Evolutionary conservation across 2,329 filamentous ascomycete species (phyloP).

Genomic region (Pseudogymnoascus sp.): DNA sequence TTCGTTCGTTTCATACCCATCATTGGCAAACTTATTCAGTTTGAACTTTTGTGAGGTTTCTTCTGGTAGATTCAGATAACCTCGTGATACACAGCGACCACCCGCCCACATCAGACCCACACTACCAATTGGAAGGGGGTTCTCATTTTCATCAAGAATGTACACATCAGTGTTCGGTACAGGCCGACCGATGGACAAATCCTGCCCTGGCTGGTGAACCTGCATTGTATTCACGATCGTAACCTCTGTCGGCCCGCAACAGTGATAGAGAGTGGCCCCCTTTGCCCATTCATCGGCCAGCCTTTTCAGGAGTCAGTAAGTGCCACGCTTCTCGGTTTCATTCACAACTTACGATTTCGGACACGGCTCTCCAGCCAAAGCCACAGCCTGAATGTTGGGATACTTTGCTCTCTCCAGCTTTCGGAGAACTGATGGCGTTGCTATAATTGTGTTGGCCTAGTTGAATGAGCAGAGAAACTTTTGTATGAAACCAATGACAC

Average conservation of each 20-base stretch:
- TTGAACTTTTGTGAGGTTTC: conserved; percentile 43
- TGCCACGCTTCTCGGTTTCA: conserved; percentile 7
- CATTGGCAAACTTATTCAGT: conserved; percentile 41
- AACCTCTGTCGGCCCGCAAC: conserved; percentile 52
- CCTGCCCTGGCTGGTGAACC: conserved; percentile 37
- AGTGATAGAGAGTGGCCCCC: conserved; percentile 43
- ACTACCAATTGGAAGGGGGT: conserved; percentile 38
- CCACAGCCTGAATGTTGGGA: conserved; percentile 44
- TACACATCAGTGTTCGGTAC: conserved; percentile 51
- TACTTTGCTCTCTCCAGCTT: conserved; percentile 40
- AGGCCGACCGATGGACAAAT: conserved; percentile 46
- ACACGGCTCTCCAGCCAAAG: conserved; percentile 48
- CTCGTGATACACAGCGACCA: conserved; percentile 45
- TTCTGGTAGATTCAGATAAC: conserved; percentile 46
- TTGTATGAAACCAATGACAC: not conserved
- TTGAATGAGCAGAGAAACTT: not conserved
- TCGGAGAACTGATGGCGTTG: conserved; percentile 46
- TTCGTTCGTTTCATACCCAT: conserved; percentile 37
- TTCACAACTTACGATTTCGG: conserved; percentile 32
- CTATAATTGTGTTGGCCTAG: conserved; percentile 45
- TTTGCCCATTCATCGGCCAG: conserved; percentile 50
- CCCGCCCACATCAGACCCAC: conserved; percentile 50
- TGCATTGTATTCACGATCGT: conserved; percentile 53
- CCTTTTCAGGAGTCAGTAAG: conserved; percentile 17
- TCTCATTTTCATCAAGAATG: conserved; percentile 40